Base-by-base conservation (phyloP, 768 basidiomycete genomes). In the Tulasnella calospora region DNA sequence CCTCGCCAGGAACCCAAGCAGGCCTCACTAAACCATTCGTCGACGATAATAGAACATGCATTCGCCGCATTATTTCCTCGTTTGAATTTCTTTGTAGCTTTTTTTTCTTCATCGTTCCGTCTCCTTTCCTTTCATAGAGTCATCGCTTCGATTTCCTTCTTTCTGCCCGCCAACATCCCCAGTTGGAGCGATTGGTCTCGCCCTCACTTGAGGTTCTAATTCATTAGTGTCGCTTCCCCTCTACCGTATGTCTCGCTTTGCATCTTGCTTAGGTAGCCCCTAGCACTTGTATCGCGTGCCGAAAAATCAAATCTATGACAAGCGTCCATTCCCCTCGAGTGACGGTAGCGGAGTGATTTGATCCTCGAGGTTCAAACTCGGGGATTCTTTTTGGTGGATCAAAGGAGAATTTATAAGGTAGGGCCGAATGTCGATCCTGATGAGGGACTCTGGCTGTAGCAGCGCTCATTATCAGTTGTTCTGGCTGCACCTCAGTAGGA, bases 1-100 rank as follows among this genome's bases (percentile, higher is more conserved):
- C 33, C 79, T 80, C 30, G 79, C 79, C n/a, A 79, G 79, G 70
- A 80, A 80, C 78, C 79, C 79, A 10, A 78, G 77, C 77, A 67
- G 77, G 44, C 61, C 77, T 36, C 77, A 78, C 30, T 78, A 78
- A 33, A 78, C 61, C 30, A 67, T 67, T 67, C 61, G 27, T 33
- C 61, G 61, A 67, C 61, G 61, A 67, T 35, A 67, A 67, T 67
- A 67, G 61, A 67, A 35, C 61, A 15, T 67, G 61, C 61, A 35
- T 67, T 33, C 61, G 33, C 27, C 61, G 61, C 61, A 67, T 67
- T 33, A 27, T 67, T 67, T 67, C 19, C 30, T 33, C 61, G 61
- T 67, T 67, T 67, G 61, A 67, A 67, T 67, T 67, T 67, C 61
- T 15, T 23, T 67, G 61, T 67, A 67, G 33, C 61, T 67, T 67